Base-by-base conservation (phyloP, 805 yeast species). In the Candida takata region DNA sequence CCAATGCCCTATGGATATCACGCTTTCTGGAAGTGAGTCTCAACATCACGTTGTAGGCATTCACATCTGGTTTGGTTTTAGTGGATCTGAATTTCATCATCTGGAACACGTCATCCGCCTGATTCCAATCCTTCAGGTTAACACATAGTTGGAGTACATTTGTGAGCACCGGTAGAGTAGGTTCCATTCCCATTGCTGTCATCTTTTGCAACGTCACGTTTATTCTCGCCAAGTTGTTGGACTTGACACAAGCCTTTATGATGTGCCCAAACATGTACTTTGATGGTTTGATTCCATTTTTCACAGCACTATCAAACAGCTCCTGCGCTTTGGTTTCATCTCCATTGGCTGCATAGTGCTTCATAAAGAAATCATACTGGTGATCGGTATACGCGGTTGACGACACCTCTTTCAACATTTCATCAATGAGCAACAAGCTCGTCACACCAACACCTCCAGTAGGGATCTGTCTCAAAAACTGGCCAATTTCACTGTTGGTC, bases 81-180 rank as follows among this genome's bases (percentile, higher is more conserved):
- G 65, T 51, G 1, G 92, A 76, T 45, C 81, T 56, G 54, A 84
- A 90, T 53, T 86, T 90, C 87, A 92, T 77, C 42, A 85, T 75
- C 45, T 81, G 86, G 58, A 92, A 92, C 3, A 84, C 64, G 30
- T 77, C 77, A 37, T 72, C 70, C 0, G 95, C 95, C 42, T 80
- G 77, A 13, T 64, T 55, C 41, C 67, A 74, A 36, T 72, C 71
- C 38, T 52, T 61, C 34, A 67, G 51, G 36, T 73, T 66, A 6
- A 77, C 74, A 49, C 81, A 74, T 17, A 84, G 66, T 41, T 79
- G 77, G 28, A 84, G 51, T 6, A 81, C 65, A 27, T 74, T 72
- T 4, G 80, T 68, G 44, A 76, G 77, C 1, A 78, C 60, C 4
- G 55, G 50, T 5, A 63, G 53, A 12, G 69, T 60, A 4, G 78